phyloP scores from a whole-genome alignment of 164 flowering plant genomes.

The Pachysandra terminalis region DNA sequence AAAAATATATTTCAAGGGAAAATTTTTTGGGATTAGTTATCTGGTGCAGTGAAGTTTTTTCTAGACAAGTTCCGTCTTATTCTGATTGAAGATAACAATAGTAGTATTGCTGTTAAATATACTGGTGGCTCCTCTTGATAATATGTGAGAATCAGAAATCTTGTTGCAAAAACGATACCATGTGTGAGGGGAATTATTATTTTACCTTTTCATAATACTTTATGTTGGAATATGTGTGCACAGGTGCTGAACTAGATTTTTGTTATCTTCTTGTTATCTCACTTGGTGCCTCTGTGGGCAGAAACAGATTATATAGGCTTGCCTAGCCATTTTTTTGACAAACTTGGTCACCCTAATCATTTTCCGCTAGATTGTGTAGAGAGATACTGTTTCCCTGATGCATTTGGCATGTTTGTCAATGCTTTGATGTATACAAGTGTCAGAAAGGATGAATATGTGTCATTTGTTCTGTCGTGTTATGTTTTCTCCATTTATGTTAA shows the following conservation, averaged over 20 bases:
- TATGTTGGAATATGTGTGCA: not conserved
- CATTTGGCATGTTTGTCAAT: too few relatives aligned
- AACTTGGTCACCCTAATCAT: not conserved
- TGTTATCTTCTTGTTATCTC: not conserved
- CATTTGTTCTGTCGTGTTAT: too few relatives aligned
- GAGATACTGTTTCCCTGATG: too few relatives aligned
- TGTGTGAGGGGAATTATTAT: too few relatives aligned
- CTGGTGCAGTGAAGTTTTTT: too few relatives aligned
- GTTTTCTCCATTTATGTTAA: too few relatives aligned
- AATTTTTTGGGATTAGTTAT: too few relatives aligned
- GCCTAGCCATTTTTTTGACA: not conserved
- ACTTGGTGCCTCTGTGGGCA: not conserved
- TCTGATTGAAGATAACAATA: not conserved
- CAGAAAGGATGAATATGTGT: too few relatives aligned
- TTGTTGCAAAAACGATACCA: not conserved
- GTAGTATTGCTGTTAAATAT: not conserved
- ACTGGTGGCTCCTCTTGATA: not conserved
- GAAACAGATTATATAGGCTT: not conserved
- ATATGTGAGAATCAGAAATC: not conserved
- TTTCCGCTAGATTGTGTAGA: too few relatives aligned
- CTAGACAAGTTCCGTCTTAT: too few relatives aligned
- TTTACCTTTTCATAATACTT: not conserved
- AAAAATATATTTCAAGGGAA: too few relatives aligned
- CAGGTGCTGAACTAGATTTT: not conserved
- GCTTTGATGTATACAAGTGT: too few relatives aligned